Evolutionary conservation across 225 moss, liverwort and hornwort species (phyloP), one percentile per base, ranked within the genome.

Genomic region (Antitrichia curtipendula): DNA sequence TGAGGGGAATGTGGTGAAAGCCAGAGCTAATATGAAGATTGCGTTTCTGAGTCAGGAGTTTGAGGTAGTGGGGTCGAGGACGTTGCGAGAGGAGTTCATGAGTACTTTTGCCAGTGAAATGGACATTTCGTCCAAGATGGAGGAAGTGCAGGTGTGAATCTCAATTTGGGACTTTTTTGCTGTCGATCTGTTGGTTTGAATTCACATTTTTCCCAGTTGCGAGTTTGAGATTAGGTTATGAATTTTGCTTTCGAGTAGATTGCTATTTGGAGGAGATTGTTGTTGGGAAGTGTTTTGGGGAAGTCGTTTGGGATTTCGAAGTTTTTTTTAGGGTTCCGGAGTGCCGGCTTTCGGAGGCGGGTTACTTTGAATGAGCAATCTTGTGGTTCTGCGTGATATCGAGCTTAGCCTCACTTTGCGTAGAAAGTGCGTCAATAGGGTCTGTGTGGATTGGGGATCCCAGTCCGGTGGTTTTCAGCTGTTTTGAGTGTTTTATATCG

Each of bases 31-130:
- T 77, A 92, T 94, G 93, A 94, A 88, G 73, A 92, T 94, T 84
- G 93, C 93, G 24, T 94, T 92, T 22, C 74, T 94, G 43, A 89
- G 88, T 49, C 93, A 94, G 86, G 93, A 94, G 82, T 94, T 92
- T 45, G 93, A 94, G 75, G 93, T 94, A 13, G 91, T 94, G 34
- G 89, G 90, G 7, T 92, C 89, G 19, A 75, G 92, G 16, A 94
- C 92, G 8, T 73, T 92, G 72, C 90, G 92, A 49, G 93, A 94
- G 66, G 93, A 94, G 71, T 94, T 92, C 5, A 87, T 92, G 88
- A 91, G 88, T 62, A 91, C 87, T 50, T 92, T 88, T 69, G 76
- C 83, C 22, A 81, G 87, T 43, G 89, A 91, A 71, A 82, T 94
- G 88, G 74, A 85, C 31, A 92, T 94, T 60, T 88, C 88, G 31